Evolutionary conservation across 805 yeast genomes (phyloP).

Genomic region (Pichia deserticola): DNA sequence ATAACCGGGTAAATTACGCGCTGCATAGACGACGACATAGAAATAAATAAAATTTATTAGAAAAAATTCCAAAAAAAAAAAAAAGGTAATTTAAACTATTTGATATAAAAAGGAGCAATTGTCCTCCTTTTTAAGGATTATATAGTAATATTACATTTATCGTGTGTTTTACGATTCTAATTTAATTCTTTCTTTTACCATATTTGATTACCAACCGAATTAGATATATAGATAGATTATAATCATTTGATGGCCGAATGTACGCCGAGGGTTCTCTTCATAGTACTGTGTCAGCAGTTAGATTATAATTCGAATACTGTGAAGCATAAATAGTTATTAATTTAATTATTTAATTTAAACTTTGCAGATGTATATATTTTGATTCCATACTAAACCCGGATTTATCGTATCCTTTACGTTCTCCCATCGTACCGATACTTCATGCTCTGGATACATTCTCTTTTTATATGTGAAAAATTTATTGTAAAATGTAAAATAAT

Average conservation of each 20-base stretch:
- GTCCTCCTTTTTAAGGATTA: no score
- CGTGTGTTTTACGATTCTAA: not conserved
- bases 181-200: not conserved
- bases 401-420: slow-evolving; percentile 3
- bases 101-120: no score
- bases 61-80: no score
- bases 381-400: slow-evolving; percentile 1
- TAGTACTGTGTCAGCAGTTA: not conserved
- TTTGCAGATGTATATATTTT: not conserved
- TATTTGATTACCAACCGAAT: slow-evolving; percentile 7
- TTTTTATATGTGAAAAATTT: no score
- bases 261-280: slow-evolving; percentile 3
- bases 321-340: no score
- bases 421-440: slow-evolving; percentile 3
- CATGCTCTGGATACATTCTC: slow-evolving; percentile 6
- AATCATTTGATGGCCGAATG: not conserved
- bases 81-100: no score
- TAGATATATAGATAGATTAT: not conserved
- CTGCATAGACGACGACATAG: no score
- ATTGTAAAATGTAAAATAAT: no score
- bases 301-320: not conserved
- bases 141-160: no score
- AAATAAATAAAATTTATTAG: no score
- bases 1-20: no score
- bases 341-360: not conserved